Conservation (phyloP, 2,329 filamentous ascomycete species). For the Amauroascus verrucosus region DNA sequence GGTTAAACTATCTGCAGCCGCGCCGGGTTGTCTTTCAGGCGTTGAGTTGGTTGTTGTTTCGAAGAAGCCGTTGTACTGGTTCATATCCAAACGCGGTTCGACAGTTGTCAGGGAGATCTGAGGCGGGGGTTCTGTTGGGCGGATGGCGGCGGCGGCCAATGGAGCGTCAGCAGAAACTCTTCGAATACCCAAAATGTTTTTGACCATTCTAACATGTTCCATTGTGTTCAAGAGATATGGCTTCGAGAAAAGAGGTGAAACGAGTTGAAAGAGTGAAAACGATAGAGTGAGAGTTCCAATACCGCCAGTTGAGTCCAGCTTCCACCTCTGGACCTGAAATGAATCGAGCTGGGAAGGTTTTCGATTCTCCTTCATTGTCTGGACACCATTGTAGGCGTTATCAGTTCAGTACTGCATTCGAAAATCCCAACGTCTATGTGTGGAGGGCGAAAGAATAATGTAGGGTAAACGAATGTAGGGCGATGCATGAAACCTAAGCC, state of each 20-base stretch:
- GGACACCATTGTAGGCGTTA: slow-evolving; percentile 18
- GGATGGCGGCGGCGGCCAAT: slow-evolving; percentile 6
- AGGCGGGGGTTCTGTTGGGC: slow-evolving; percentile 18
- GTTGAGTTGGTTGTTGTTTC: slow-evolving; percentile 17
- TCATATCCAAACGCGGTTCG: slow-evolving; percentile 36
- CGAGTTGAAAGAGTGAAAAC: neutral
- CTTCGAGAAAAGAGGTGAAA: neutral
- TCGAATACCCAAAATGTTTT: slow-evolving; percentile 6
- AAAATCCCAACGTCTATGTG: neutral
- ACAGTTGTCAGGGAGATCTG: slow-evolving; percentile 33
- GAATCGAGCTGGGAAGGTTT: slow-evolving; percentile 16
- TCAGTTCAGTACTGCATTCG: neutral
- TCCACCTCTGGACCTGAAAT: slow-evolving; percentile 18
- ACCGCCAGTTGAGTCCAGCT: slow-evolving; percentile 22
- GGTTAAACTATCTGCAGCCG: neutral
- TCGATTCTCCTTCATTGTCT: slow-evolving; percentile 22
- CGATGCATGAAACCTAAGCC: neutral
- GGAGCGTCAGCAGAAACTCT: slow-evolving; percentile 12
- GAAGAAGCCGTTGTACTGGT: slow-evolving; percentile 33
- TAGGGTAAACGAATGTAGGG: neutral
- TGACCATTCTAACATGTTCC: slow-evolving; percentile 4
- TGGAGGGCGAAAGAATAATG: neutral
- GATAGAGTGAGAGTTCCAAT: slow-evolving; percentile 15
- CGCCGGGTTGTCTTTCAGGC: neutral
- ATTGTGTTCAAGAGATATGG: neutral